Base-by-base conservation (phyloP, 2,329 filamentous ascomycete genomes). In the Cladosporium phlei region DNA sequence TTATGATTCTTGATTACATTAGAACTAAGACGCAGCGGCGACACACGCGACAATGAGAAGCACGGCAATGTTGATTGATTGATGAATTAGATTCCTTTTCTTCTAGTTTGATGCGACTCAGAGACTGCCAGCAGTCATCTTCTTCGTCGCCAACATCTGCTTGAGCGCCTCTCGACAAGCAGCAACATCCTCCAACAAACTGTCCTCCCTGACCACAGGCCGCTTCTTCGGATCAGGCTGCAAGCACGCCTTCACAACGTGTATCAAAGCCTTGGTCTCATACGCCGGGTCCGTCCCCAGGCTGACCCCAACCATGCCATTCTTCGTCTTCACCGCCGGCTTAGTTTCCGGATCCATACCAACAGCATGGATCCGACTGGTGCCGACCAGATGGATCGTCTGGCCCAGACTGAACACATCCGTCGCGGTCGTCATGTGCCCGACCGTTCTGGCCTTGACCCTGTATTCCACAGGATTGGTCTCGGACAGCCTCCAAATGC, bases 371-470 rank as follows among this genome's bases (percentile, higher is more conserved):
- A 33, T 11, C 14, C 46, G 45, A 25, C 38, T 16, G 24, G 47
- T 50, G 24, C 56, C 40, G 7, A 61, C 46, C 19, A 51, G 35
- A 25, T 50, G 55, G 11, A 62, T 48, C 12, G 54, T 54, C 14
- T 52, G 47, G 3, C 54, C 59, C 22, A 61, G 52, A 14, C 47
- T 42, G 28, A 56, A 62, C 24, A 62, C 52, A 34, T 61, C 59
- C 17, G 49, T 38, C 1, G 48, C 54, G 14, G 34, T 32, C 12
- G 50, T 58, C 33, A 58, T 48, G 11, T 47, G 33, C 5, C 34
- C 25, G 8, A 6, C n/a, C 11, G 25, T 38, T 8, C 12, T 37
- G 14, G 30, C 14, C 1, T 33, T 27, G 5, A 5, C 16, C 3
- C 25, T 12, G 24, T 47, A 48, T 4, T 28, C 46, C 8, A 28